Evolutionary conservation across 768 basidiomycete genomes (phyloP), one percentile per base, ranked within the genome.

Genomic region (Leucocoprinus sp.): DNA sequence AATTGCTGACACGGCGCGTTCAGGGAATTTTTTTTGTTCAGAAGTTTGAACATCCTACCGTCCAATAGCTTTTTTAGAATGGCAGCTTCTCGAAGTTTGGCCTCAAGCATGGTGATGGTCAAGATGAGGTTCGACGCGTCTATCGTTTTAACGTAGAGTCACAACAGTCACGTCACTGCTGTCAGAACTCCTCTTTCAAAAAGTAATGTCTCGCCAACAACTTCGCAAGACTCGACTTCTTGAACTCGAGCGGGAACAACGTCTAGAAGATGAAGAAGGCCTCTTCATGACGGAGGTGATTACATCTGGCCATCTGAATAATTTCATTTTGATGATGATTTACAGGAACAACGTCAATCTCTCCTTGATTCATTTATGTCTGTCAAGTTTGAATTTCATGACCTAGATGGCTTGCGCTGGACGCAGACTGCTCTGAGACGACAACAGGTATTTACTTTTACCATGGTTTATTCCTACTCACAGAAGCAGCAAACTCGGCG

Each of bases 31-130:
- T 7, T 21, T 1, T 26, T n/a, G 2, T 27, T 45, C 47, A 27
- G 27, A 29, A n/a, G 22, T 19, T 8, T 18, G 12, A 17, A 63
- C 82, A 11, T n/a, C n/a, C n/a, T 51, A 95, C 95, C 84, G 57
- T 99, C 95, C 8, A 99, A 74, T 37, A 99, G 74, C 58, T 89
- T 91, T 66, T 98, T 98, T 52, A 98, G 74, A 3, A 82, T 80
- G 4, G 83, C 82, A 5, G 95, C 93, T 67, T 92, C 84, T 45
- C 76, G 71, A 37, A 98, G 76, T 60, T 84, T 85, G 22, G 95
- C 95, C 83, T 97, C 95, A 45, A 91, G 74, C 88, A 91, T 90
- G 50, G 57, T 63, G 54, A 28, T 45, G 19, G 35, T 18, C 19
- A 26, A 37, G 43, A 37, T 27, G 17, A 34, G 22, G 37, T 45